Base-by-base conservation (phyloP, 2,329 filamentous ascomycete species). In the Ophiostoma populinum region DNA sequence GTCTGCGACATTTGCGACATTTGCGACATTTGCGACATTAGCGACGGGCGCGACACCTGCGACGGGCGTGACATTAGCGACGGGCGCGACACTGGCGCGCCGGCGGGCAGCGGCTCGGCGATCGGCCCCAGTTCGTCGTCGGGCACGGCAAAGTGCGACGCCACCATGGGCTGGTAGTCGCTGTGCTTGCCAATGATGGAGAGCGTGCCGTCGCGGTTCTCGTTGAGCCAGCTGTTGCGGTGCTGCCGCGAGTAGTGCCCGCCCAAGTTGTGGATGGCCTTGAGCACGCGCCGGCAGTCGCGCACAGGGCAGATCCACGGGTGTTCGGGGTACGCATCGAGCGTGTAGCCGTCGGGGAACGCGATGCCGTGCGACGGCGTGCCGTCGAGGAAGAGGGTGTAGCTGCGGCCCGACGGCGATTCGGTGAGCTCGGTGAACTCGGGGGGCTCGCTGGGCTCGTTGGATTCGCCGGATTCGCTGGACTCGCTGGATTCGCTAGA, bases 131-230 rank as follows among this genome's bases (percentile, higher is more conserved):
- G 35, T 11, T 40, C 36, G 3, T 38, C 34, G 12, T 42, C 31
- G 6, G 44, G 36, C 1, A 41, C 11, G 7, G 39, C 32, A 1
- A 37, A 36, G 16, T 40, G 35, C 5, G 49, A 49, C 3, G 49
- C 37, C 5, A 53, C 40, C 10, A 48, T 33, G 6, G 46, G 36
- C 7, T 43, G 42, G 2, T 13, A 32, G 8, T 15, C 16, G 6
- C 34, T 7, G 10, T 39, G 15, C 11, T 7, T 8, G 13, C 46
- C 45, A 5, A 47, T 32, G 2, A 40, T 19, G 10, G 48, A 46
- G 5, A 52, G 28, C 1, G 50, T 54, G 2, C 51, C 51, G 16
- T 30, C 15, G 3, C 9, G 19, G n/a, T 34, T 34, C 10, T 28
- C 24, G n/a, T 34, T 34, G 12, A 29, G 21, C 6, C 18, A 12